Conservation (phyloP, 129 eudicot genomes). For the Lonicera japonica region DNA sequence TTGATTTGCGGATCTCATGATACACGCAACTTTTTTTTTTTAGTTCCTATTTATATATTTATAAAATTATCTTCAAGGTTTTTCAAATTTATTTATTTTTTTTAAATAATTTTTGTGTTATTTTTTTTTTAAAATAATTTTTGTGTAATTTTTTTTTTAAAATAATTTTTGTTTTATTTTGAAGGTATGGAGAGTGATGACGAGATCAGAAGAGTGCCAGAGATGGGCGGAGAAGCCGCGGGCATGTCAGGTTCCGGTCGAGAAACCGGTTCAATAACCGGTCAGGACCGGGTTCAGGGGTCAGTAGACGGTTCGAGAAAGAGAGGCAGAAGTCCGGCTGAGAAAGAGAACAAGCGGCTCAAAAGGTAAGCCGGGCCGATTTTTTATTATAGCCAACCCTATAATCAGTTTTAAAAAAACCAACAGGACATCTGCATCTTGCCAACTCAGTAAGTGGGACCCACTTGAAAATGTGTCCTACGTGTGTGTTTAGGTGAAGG, state of each 20-base stretch:
- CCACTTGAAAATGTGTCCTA: neutral
- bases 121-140: too few relatives aligned
- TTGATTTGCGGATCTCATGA: neutral
- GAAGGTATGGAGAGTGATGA: conserved; percentile 98
- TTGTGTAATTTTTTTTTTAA: neutral
- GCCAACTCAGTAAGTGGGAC: neutral
- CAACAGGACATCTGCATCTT: too few relatives aligned
- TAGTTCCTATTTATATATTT: neutral
- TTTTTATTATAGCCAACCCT: too few relatives aligned
- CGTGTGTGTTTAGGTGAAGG: neutral
- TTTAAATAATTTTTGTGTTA: too few relatives aligned
- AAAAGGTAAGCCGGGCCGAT: conserved; percentile 46
- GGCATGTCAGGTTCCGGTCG: conserved; percentile 50
- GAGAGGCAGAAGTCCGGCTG: conserved; percentile 90
- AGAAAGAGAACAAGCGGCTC: conserved; percentile 83
- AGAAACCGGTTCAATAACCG: conserved; percentile 38
- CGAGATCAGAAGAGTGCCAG: conserved; percentile 91
- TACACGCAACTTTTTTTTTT: neutral
- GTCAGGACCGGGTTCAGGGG: conserved; percentile 53
- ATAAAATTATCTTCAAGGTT: too few relatives aligned
- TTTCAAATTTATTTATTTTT: too few relatives aligned
- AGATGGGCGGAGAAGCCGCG: conserved; percentile 66
- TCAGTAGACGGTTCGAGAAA: conserved; percentile 46
- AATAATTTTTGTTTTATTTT: neutral
- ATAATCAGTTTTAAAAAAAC: neutral